phyloP scores from a whole-genome alignment of 164 flowering plant genomes.

The Buxus sempervirens region DNA sequence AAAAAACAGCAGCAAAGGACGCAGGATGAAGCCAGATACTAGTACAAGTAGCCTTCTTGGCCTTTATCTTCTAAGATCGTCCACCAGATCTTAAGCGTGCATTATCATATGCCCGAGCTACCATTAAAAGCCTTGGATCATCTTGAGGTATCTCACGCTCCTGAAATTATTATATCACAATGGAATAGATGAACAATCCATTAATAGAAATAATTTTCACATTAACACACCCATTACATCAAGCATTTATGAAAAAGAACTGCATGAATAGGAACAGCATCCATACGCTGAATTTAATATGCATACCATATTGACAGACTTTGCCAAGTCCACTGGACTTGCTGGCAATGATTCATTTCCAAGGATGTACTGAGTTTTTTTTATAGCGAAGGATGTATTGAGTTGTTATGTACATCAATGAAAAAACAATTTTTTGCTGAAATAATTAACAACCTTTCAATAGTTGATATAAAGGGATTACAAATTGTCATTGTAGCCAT shows the following conservation, averaged over 20 bases:
- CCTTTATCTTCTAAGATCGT: slow-evolving; percentile 2
- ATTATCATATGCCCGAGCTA: slow-evolving; percentile 43
- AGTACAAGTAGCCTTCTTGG: background rate
- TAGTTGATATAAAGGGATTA: too few species aligned
- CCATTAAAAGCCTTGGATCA: slow-evolving; percentile 66
- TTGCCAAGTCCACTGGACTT: background rate
- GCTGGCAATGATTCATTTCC: background rate
- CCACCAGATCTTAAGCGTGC: slow-evolving; percentile 37
- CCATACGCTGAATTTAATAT: background rate
- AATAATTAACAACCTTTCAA: too few species aligned
- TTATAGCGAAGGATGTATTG: too few species aligned
- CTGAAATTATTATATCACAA: slow-evolving; percentile 35
- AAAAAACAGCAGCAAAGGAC: too few species aligned
- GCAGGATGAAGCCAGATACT: too few species aligned
- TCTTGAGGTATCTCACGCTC: slow-evolving; percentile 75
- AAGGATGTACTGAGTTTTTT: too few species aligned
- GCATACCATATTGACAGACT: background rate
- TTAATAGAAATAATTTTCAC: background rate
- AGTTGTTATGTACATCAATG: too few species aligned
- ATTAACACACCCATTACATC: too few species aligned
- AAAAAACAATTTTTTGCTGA: too few species aligned
- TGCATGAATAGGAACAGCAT: background rate
- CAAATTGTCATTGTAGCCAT: too few species aligned
- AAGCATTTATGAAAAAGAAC: too few species aligned
- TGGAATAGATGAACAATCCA: background rate